These are phyloP conservation scores for Fraxinus angustifolia DNA, from an alignment of 305 asterid species.

Conservation along the genomic window DNA sequence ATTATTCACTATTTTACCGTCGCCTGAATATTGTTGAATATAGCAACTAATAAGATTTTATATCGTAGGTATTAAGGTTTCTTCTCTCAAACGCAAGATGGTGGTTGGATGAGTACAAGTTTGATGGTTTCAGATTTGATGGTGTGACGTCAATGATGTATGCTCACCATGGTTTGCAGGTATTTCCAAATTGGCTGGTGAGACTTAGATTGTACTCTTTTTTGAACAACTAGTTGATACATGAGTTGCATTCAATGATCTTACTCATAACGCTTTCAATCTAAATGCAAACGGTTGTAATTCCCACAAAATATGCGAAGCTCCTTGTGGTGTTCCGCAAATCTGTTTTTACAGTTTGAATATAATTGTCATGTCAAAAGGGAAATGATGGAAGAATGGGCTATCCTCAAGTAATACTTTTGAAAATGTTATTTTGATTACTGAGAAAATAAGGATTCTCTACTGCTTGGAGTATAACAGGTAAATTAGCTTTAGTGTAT, in stretches of 20 bases:
- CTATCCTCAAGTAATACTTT: background rate
- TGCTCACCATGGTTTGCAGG: slow-evolving; percentile 96
- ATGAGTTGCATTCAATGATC: slow-evolving; percentile 2
- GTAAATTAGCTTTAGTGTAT: background rate
- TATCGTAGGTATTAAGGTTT: slow-evolving; percentile 75
- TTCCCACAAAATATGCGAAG: background rate
- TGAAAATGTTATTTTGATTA: background rate
- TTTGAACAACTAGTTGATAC: slow-evolving; percentile 17
- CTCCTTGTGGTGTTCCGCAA: background rate
- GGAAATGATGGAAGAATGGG: slow-evolving; percentile 2
- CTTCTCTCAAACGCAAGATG: slow-evolving; percentile 98
- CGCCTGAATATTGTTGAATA: slow-evolving; percentile 11
- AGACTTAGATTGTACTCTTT: background rate
- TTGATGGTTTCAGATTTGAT: slow-evolving; percentile 98
- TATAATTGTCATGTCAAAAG: background rate
- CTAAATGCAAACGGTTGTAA: background rate
- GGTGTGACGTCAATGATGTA: slow-evolving; percentile 99
- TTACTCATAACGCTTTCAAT: background rate
- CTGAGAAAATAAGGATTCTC: background rate
- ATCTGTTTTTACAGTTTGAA: slow-evolving; percentile 12
- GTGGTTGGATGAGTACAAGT: slow-evolving; percentile 99
- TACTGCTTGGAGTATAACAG: background rate
- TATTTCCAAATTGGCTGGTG: slow-evolving; percentile 29
- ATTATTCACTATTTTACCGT: background rate
- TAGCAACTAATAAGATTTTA: slow-evolving; percentile 18